Percentiles rank a stretch among this genome's conserved stretches.
phyloP scores from a whole-genome alignment of 2,329 filamentous ascomycete species.

The Colletotrichum sp. region DNA sequence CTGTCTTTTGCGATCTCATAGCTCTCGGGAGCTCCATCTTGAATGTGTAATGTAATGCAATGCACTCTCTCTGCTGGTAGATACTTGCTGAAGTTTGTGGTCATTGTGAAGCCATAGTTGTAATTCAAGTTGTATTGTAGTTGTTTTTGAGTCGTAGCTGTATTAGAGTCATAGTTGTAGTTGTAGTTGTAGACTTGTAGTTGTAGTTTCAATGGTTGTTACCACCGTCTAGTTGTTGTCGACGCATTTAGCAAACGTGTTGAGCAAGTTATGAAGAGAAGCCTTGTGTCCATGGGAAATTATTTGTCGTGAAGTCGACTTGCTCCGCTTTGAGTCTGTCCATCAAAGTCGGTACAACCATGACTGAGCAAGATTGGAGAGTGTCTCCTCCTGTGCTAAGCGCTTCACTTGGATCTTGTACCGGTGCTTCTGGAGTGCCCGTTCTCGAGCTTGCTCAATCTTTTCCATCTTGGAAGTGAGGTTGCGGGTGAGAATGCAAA shows the following conservation, averaged over 20 bases:
- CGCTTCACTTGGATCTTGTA: background rate
- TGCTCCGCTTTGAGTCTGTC: background rate
- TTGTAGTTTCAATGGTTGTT: background rate
- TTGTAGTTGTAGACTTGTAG: background rate
- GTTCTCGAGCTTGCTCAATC: background rate
- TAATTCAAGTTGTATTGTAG: rapidly evolving
- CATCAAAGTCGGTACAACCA: background rate
- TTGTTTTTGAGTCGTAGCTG: background rate
- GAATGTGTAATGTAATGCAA: rapidly evolving
- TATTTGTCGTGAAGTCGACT: background rate
- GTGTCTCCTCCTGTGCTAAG: background rate
- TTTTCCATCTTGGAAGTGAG: background rate
- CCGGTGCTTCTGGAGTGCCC: background rate
- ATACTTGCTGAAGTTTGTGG: background rate
- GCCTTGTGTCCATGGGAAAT: rapidly evolving
- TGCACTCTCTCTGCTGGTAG: background rate
- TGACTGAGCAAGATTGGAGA: background rate
- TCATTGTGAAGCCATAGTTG: background rate
- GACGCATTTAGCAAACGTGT: background rate
- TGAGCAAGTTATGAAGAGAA: background rate
- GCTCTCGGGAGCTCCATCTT: background rate
- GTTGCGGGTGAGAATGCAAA: background rate
- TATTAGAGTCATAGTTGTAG: background rate
- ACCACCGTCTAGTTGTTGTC: background rate
- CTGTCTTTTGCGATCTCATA: background rate